Evolutionary conservation across 2,329 filamentous ascomycete genomes (phyloP).

Genomic region (Fusarium bulbicola): DNA sequence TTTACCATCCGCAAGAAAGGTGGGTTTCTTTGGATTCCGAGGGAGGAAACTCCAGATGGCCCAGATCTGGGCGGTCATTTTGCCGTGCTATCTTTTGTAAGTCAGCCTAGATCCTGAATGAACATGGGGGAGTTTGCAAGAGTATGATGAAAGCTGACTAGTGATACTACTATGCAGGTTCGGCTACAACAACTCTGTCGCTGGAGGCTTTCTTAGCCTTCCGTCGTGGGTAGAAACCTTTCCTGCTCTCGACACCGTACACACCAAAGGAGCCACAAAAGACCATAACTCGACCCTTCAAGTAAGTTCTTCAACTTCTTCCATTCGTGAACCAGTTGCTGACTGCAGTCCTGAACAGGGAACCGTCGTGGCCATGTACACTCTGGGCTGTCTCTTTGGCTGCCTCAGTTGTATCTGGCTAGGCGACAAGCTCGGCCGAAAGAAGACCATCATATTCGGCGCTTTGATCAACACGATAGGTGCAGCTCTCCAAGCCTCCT

Average conservation of each 20-base stretch:
- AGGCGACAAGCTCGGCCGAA: not conserved
- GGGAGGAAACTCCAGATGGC: not conserved
- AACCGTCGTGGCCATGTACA: not conserved
- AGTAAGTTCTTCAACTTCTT: not conserved
- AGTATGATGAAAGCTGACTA: not conserved
- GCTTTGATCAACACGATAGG: not conserved
- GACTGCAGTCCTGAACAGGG: accelerated
- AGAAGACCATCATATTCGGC: not conserved
- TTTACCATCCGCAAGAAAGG: not conserved
- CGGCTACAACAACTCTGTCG: not conserved
- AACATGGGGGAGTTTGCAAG: not conserved
- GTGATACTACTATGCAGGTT: accelerated
- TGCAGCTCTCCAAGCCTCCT: not conserved
- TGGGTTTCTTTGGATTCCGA: not conserved
- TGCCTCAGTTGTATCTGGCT: conserved; percentile 6
- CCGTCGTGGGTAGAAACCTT: conserved; percentile 1
- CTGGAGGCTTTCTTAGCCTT: not conserved
- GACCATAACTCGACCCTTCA: not conserved
- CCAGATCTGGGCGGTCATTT: conserved; percentile 1
- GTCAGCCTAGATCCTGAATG: not conserved
- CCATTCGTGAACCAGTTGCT: accelerated
- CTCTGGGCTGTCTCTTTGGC: not conserved
- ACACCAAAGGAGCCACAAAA: not conserved
- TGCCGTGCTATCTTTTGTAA: conserved; percentile 1
- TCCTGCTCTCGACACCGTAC: not conserved